phyloP scores from a whole-genome alignment of 2,329 filamentous ascomycete genomes.

The Xylariaceae sp. region DNA sequence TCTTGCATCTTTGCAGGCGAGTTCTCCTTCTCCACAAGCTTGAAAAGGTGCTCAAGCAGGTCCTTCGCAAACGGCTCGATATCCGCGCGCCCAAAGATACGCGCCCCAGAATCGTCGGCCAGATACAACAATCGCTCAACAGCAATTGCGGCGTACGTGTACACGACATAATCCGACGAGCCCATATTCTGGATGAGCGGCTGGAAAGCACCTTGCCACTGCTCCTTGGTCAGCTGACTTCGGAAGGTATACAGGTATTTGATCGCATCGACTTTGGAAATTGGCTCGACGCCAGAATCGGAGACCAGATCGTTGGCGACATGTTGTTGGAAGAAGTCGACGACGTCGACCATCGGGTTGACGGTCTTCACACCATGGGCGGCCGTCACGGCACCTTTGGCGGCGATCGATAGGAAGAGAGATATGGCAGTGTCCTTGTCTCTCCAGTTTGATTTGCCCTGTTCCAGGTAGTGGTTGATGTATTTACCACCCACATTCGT shows the following conservation, averaged over 20 bases:
- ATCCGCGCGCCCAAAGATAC: constrained; percentile 71
- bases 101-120: constrained; percentile 64
- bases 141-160: constrained; percentile 93
- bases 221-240: constrained; percentile 82
- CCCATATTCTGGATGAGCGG: constrained; percentile 86
- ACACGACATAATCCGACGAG: constrained; percentile 89
- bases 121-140: constrained; percentile 90
- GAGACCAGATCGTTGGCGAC: constrained; percentile 81
- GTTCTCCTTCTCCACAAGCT: constrained; percentile 76
- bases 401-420: constrained; percentile 87
- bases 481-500: constrained; percentile 84
- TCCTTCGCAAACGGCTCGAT: constrained; percentile 80
- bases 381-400: constrained; percentile 80
- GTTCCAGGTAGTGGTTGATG: constrained; percentile 77
- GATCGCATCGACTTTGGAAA: constrained; percentile 94
- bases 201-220: constrained; percentile 86
- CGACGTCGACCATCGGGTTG: constrained; percentile 79
- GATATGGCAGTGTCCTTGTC: constrained; percentile 98
- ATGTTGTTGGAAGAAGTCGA: constrained; percentile 91
- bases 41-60: constrained; percentile 82
- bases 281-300: constrained; percentile 63
- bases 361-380: constrained; percentile 86
- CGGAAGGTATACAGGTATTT: constrained; percentile 97
- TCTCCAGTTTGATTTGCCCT: constrained; percentile 82
- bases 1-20: constrained; percentile 92